A percentile compares a stretch with the other conserved stretches of the same genome.
phyloP scores from a whole-genome alignment of 83 land plant genomes.

The Picea abies region DNA sequence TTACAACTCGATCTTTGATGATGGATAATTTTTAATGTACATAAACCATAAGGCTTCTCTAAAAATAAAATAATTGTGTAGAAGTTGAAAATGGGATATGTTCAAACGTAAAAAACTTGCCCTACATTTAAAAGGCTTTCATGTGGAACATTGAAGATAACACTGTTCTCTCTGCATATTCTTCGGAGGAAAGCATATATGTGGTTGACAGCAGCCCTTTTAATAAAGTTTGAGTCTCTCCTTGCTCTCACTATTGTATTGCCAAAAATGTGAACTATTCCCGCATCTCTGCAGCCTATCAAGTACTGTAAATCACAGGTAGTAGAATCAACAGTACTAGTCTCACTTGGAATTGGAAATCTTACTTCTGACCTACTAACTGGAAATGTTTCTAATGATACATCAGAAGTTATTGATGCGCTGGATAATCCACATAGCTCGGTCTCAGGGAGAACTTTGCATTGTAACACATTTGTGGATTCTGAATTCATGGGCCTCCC shows the following conservation, averaged over 20 bases:
- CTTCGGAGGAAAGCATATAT: constrained; percentile 85
- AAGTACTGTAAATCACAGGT: constrained; percentile 63
- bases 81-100: too few relatives aligned
- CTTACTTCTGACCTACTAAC: constrained; percentile 28
- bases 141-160: constrained; percentile 80
- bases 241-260: constrained; percentile 81
- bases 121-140: constrained; percentile 87
- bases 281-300: constrained; percentile 63
- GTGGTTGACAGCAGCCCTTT: constrained; percentile 72
- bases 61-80: too few relatives aligned
- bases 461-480: constrained; percentile 22
- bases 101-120: constrained; percentile 69
- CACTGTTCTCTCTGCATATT: constrained; percentile 81
- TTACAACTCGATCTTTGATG: too few relatives aligned
- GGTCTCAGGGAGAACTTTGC: constrained; percentile 24
- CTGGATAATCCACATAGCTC: constrained; percentile 10
- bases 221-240: constrained; percentile 57
- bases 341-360: constrained; percentile 17
- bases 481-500: constrained; percentile 26
- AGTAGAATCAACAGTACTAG: constrained; percentile 33
- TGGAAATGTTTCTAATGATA: constrained; percentile 45
- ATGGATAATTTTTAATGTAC: too few relatives aligned
- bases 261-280: constrained; percentile 91
- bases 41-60: too few relatives aligned
- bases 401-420: constrained; percentile 18